phyloP scores from a whole-genome alignment of 2,329 filamentous ascomycete genomes.

The Fusarium sulawesiense region DNA sequence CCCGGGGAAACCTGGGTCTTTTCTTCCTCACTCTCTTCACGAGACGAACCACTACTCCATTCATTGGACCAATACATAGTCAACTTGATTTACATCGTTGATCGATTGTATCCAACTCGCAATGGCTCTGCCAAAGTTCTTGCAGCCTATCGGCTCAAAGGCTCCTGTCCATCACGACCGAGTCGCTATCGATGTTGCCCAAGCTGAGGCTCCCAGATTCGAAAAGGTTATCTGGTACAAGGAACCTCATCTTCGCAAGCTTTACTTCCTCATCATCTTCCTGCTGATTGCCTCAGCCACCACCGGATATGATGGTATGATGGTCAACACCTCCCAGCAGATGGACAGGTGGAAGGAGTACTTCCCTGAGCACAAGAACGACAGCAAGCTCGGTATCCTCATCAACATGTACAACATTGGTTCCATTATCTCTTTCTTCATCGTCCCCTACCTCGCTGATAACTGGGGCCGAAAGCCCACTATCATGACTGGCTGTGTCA shows the following conservation, averaged over 20 bases:
- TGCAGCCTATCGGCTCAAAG: slow-evolving; percentile 43
- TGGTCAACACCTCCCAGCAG: slow-evolving; percentile 69
- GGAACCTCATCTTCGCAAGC: slow-evolving; percentile 66
- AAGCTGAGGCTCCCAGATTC: slow-evolving; percentile 61
- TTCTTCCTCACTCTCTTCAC: slow-evolving; percentile 22
- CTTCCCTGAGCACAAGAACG: slow-evolving; percentile 57
- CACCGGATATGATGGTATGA: slow-evolving; percentile 71
- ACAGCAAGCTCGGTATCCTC: slow-evolving; percentile 60
- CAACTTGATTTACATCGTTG: slow-evolving; percentile 8
- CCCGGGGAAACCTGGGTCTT: slow-evolving; percentile 16
- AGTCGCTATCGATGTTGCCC: slow-evolving; percentile 51
- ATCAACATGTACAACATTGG: slow-evolving; percentile 66
- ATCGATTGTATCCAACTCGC: not conserved
- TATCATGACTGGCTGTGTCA: slow-evolving; percentile 57
- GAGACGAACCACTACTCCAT: slow-evolving; percentile 25
- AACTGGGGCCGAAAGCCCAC: slow-evolving; percentile 56
- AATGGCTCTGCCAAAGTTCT: slow-evolving; percentile 44
- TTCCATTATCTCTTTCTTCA: slow-evolving; percentile 60
- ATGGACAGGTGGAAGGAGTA: slow-evolving; percentile 64
- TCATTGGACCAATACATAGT: slow-evolving; percentile 1
- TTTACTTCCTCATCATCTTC: slow-evolving; percentile 65
- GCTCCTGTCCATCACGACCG: slow-evolving; percentile 13
- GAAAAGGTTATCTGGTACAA: slow-evolving; percentile 67
- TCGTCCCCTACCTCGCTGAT: slow-evolving; percentile 60
- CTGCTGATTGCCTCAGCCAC: slow-evolving; percentile 71